Conservation (phyloP, 257 asterid species). For the Przewalskia tangutica region DNA sequence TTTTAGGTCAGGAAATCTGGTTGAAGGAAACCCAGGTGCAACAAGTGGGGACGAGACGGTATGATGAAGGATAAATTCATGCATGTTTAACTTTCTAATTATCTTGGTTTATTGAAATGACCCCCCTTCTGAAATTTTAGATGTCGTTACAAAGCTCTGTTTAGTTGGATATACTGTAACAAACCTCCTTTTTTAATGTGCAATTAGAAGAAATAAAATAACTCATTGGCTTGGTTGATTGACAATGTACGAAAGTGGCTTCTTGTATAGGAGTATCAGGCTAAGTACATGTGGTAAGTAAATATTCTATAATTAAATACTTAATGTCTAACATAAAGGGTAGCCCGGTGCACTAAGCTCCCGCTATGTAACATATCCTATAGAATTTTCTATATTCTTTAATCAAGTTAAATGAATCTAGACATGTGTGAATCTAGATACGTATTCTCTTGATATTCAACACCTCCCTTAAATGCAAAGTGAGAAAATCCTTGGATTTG, state of each 20-base stretch:
- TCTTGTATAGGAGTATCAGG: not conserved
- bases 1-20: slow-evolving; percentile 83
- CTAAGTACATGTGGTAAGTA: not conserved
- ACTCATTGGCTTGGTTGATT: not conserved
- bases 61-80: slow-evolving; percentile 18
- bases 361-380: not conserved
- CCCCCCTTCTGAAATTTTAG: not conserved
- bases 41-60: slow-evolving; percentile 98
- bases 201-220: not conserved
- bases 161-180: not conserved
- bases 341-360: too few relatives aligned
- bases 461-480: not conserved
- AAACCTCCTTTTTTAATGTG: not conserved
- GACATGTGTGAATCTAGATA: not conserved
- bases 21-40: slow-evolving; percentile 87
- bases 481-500: not conserved
- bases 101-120: not conserved
- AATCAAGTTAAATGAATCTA: not conserved
- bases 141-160: not conserved
- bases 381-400: not conserved
- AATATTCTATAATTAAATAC: not conserved
- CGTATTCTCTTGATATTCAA: not conserved
- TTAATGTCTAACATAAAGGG: not conserved
- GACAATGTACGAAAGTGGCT: not conserved
- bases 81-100: not conserved